Base-by-base conservation (phyloP, 2,329 filamentous ascomycete species). In the Beauveria asiatica region DNA sequence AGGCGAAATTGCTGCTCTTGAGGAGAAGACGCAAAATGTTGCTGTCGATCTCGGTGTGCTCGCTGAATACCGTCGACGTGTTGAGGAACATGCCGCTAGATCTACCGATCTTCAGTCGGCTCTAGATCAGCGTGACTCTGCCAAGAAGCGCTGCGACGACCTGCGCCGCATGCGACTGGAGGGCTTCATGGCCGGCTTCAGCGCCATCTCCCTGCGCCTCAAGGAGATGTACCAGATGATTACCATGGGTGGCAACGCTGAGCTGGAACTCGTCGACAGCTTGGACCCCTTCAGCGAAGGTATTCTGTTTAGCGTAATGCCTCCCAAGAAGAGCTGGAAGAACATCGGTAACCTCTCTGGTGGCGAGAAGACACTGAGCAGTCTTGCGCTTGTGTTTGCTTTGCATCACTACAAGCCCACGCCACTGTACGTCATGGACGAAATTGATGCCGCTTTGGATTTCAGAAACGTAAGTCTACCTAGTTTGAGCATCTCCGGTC, bases 211-310 rank as follows among this genome's bases (percentile, higher is more conserved):
- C 1, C 80, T 97, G 25, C 89, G 93, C 1, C 81, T 99, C 50
- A 99, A 99, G 78, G 94, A 99, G 71, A 99, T 99, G 94, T 99
- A 99, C 76, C 94, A 99, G 73, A 97, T 99, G 92, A 99, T 99
- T 72, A 99, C 94, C 23, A 97, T 99, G 92, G 94, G 94, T 63
- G 94, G 94, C 60, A 99, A 99, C 68, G 94, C 94, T 0, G 94
- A 99, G 76, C 83, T 99, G 13, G 95, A 99, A 74, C 85, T 99
- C 25, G 94, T 99, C 45, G 94, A 99, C 77, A 93, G 88, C 19
- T 79, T 99, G 3, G 95, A 99, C 72, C 94, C 94, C 0, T 99
- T 99, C 79, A 92, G 89, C 7, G 94, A 99, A 74, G 94, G 94
- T 27, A 97, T 99, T 64, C 73, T 97, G 52, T 99, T 99, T 79